These are phyloP conservation scores for Psilocybe sp. DNA, from an alignment of 768 basidiomycete genomes.

Conservation along the genomic window DNA sequence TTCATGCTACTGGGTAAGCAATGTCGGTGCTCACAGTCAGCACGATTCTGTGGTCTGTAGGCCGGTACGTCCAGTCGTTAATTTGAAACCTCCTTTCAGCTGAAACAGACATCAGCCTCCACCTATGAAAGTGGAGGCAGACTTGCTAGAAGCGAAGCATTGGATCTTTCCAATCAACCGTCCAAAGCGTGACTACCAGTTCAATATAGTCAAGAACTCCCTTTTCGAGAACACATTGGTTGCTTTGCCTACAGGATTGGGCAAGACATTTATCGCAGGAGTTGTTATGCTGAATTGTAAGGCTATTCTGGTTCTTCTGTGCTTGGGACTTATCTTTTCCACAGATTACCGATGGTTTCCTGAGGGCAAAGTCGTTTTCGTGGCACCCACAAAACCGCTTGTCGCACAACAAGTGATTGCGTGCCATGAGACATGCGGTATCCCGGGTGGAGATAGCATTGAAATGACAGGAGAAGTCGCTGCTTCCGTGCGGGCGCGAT, in stretches of 20 bases:
- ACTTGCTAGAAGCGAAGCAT: conserved; percentile 74
- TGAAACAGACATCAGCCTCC: conserved; percentile 45
- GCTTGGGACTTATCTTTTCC: background rate
- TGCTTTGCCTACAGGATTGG: conserved; percentile 91
- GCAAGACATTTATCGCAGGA: conserved; percentile 97
- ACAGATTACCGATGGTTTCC: conserved; percentile 92
- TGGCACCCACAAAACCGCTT: conserved; percentile 94
- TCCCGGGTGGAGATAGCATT: conserved; percentile 79
- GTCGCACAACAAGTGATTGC: conserved; percentile 95
- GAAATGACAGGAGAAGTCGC: conserved; percentile 83
- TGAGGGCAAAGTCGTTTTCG: conserved; percentile 87
- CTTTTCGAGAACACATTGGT: conserved; percentile 94
- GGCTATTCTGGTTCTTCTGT: conserved; percentile 6
- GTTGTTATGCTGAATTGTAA: conserved; percentile 94
- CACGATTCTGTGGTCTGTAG: background rate
- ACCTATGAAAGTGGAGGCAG: conserved; percentile 75
- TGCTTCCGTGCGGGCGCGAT: conserved; percentile 48
- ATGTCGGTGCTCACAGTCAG: background rate
- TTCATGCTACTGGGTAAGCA: background rate
- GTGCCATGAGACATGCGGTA: conserved; percentile 91
- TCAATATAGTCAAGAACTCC: conserved; percentile 82
- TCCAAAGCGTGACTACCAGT: conserved; percentile 90
- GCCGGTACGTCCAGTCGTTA: conserved; percentile 8
- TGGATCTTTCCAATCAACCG: conserved; percentile 93
- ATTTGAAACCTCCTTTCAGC: background rate